Evolutionary conservation across 768 basidiomycete genomes (phyloP).

Genomic region (Trichaptum fuscoviolaceum): DNA sequence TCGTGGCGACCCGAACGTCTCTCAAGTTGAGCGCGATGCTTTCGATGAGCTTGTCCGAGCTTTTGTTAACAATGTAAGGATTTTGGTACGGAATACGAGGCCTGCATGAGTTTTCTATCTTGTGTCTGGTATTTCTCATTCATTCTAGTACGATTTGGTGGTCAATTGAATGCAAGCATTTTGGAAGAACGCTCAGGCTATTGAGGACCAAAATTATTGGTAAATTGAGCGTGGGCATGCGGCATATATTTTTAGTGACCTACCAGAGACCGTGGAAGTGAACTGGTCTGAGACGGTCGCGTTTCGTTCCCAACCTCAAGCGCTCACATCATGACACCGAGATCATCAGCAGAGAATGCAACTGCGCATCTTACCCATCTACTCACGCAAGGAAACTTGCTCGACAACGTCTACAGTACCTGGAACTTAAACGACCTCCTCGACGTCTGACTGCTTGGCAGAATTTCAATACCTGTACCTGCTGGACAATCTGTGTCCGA

Average conservation of each 20-base stretch:
- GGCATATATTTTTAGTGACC: not conserved
- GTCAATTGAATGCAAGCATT: not conserved
- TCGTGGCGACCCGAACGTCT: constrained; percentile 52
- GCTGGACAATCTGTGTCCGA: not conserved
- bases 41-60: constrained; percentile 92
- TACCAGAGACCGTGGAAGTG: not conserved
- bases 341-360: not conserved
- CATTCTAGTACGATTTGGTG: not conserved
- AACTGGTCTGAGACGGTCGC: not conserved
- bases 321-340: not conserved
- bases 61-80: constrained; percentile 89
- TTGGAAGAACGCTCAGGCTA: too few species aligned
- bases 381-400: not conserved
- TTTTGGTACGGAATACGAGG: constrained; percentile 73
- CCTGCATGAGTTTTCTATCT: constrained; percentile 5
- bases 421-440: not conserved
- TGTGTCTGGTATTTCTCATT: not conserved
- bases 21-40: constrained; percentile 61
- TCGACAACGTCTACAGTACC: not conserved
- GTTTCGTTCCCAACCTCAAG: not conserved
- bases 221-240: not conserved
- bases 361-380: not conserved
- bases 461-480: not conserved
- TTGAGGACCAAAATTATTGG: not conserved
- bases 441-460: not conserved